phyloP scores from a whole-genome alignment of 352 stramenopile species.

The Plasmopara viticola region DNA sequence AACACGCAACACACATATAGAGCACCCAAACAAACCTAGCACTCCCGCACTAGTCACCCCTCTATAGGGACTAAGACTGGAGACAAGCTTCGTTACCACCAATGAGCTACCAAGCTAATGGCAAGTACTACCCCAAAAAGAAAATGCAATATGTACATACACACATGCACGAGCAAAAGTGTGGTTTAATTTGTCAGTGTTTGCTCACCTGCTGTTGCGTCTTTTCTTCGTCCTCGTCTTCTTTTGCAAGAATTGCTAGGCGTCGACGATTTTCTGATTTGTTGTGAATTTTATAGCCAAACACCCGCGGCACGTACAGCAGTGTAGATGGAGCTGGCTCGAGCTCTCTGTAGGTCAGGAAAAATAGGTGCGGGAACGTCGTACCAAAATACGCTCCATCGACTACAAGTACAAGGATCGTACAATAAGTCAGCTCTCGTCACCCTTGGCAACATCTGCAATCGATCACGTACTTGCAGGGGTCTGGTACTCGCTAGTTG shows the following conservation, averaged over 20 bases:
- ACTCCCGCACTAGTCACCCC: constrained; percentile 7
- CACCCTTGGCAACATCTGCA: neutral
- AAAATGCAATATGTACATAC: constrained; percentile 4
- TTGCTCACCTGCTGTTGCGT: constrained; percentile 57
- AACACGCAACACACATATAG: constrained; percentile 26
- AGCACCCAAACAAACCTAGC: constrained; percentile 21
- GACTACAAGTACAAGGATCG: constrained; percentile 33
- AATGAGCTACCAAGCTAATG: neutral
- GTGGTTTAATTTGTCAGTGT: constrained; percentile 28
- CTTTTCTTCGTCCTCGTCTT: constrained; percentile 76
- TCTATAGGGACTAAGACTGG: constrained; percentile 13
- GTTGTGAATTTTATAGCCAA: constrained; percentile 91
- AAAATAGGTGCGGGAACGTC: constrained; percentile 98
- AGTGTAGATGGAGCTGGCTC: constrained; percentile 76
- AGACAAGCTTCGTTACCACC: constrained; percentile 6
- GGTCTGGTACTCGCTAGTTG: constrained; percentile 77
- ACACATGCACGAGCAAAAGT: constrained; percentile 24
- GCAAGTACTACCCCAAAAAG: neutral
- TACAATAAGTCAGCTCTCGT: neutral
- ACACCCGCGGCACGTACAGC: constrained; percentile 86
- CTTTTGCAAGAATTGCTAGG: constrained; percentile 70
- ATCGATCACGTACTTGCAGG: constrained; percentile 56
- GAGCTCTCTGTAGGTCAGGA: constrained; percentile 95
- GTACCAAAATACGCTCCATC: constrained; percentile 98
- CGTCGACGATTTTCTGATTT: constrained; percentile 78